These are phyloP conservation scores for Pluteus cervinus DNA, from an alignment of 768 basidiomycete genomes.

Conservation along the genomic window DNA sequence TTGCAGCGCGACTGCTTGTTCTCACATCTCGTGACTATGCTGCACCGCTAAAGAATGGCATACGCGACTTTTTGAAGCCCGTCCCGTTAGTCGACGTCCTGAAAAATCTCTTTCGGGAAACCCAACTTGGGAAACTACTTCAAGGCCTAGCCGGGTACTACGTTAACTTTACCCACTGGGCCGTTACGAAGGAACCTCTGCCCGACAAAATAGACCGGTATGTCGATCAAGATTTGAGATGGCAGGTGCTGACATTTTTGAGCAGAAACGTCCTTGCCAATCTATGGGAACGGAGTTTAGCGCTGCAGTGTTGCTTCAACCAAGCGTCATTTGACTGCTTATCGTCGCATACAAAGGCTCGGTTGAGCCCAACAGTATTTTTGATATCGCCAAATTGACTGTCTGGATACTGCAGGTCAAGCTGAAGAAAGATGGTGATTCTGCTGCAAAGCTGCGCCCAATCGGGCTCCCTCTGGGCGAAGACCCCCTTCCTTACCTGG, in stretches of 20 bases:
- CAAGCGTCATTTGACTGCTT: conserved; percentile 2
- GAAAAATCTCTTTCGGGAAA: neutral
- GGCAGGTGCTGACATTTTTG: too few species aligned
- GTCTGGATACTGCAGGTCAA: neutral
- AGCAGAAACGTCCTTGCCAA: conserved; percentile 1
- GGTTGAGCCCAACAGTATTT: neutral
- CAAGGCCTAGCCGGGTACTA: neutral
- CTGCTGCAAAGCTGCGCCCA: neutral
- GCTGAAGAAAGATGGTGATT: neutral
- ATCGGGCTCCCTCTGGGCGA: too few species aligned
- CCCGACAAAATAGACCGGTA: neutral
- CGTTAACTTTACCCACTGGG: conserved; percentile 4
- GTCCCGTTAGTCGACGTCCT: neutral
- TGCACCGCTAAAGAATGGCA: neutral
- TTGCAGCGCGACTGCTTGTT: neutral
- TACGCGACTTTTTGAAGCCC: neutral
- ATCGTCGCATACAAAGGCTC: neutral
- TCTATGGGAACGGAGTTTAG: conserved; percentile 1
- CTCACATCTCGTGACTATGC: neutral
- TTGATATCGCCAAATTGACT: neutral
- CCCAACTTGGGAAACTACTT: too few species aligned
- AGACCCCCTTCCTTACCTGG: neutral
- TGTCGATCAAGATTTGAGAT: too few species aligned
- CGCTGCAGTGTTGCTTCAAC: conserved; percentile 1
- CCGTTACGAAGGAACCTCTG: neutral